These are phyloP conservation scores for Aaosphaeria arxii DNA, from an alignment of 2,329 filamentous ascomycete genomes.

Conservation along the genomic window DNA sequence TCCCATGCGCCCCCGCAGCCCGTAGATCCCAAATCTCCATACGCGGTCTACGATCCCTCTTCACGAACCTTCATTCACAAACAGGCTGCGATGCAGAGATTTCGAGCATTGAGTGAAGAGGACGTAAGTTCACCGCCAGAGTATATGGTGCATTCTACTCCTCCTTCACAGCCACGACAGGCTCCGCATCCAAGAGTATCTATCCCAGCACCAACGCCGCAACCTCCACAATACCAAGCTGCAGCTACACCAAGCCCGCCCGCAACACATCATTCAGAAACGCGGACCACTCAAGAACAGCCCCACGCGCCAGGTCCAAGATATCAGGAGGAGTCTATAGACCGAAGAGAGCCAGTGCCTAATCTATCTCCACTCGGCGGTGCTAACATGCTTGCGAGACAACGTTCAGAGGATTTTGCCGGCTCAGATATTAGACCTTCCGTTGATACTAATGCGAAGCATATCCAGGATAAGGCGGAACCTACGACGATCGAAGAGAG, in stretches of 20 bases:
- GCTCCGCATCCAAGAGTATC: neutral
- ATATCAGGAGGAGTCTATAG: neutral
- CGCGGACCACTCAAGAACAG: neutral
- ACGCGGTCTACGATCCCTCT: constrained; percentile 36
- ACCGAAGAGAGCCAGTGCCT: neutral
- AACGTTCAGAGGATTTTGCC: constrained; percentile 43
- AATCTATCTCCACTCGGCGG: neutral
- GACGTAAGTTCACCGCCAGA: constrained; percentile 17
- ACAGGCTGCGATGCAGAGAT: constrained; percentile 32
- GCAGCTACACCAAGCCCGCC: constrained; percentile 2
- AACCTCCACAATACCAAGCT: neutral
- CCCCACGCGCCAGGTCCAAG: constrained; percentile 7
- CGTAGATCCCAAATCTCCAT: constrained; percentile 35
- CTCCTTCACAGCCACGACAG: neutral
- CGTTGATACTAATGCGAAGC: constrained; percentile 15
- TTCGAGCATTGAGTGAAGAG: constrained; percentile 27
- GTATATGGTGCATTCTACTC: constrained; percentile 17
- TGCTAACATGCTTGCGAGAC: constrained; percentile 5
- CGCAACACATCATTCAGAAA: constrained; percentile 1
- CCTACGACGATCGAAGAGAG: constrained; percentile 6
- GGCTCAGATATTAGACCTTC: constrained; percentile 37
- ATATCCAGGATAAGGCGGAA: constrained; percentile 5
- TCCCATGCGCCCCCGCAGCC: constrained; percentile 13
- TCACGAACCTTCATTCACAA: constrained; percentile 36
- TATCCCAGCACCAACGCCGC: neutral